phyloP scores from a whole-genome alignment of 768 basidiomycete species.

The Xerocomellus chrysenteron region DNA sequence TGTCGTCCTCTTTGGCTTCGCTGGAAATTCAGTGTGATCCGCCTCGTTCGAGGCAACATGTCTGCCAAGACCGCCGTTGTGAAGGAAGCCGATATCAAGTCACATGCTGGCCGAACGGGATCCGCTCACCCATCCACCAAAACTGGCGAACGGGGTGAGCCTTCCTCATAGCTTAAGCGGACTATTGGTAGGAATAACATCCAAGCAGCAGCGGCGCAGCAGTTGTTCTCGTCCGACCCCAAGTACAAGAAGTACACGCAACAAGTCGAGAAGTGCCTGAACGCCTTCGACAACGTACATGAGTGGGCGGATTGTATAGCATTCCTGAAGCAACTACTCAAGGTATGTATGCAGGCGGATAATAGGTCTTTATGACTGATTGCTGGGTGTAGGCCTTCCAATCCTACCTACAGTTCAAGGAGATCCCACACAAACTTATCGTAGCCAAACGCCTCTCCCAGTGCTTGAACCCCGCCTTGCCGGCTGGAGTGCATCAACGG shows the following conservation, averaged over 20 bases:
- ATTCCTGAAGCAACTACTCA: slow-evolving; percentile 90
- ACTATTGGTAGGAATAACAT: not conserved
- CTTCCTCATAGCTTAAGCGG: not conserved
- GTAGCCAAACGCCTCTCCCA: slow-evolving; percentile 95
- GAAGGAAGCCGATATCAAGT: slow-evolving; percentile 21
- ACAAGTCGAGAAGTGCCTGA: slow-evolving; percentile 90
- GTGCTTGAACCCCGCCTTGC: slow-evolving; percentile 96
- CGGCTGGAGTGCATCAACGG: slow-evolving; percentile 94
- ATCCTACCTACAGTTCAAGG: slow-evolving; percentile 90
- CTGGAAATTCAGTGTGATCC: slow-evolving; percentile 10
- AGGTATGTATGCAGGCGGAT: slow-evolving; percentile 47
- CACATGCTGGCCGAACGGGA: slow-evolving; percentile 7
- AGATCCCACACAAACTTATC: slow-evolving; percentile 91
- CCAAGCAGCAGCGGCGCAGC: slow-evolving; percentile 47
- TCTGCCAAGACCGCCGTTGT: slow-evolving; percentile 11
- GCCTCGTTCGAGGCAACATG: slow-evolving; percentile 21
- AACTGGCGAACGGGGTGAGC: slow-evolving; percentile 33
- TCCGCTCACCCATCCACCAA: slow-evolving; percentile 18
- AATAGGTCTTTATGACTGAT: not conserved
- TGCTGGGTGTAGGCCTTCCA: slow-evolving; percentile 73
- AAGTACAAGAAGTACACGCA: slow-evolving; percentile 93
- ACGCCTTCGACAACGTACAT: slow-evolving; percentile 91
- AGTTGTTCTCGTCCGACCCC: slow-evolving; percentile 72
- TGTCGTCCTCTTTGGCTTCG: slow-evolving; percentile 1
- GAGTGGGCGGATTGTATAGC: slow-evolving; percentile 99